These are phyloP conservation scores for Pseudozyma tsukubaensis DNA, from an alignment of 1,284 basidiomycete genomes.

Conservation along the genomic window DNA sequence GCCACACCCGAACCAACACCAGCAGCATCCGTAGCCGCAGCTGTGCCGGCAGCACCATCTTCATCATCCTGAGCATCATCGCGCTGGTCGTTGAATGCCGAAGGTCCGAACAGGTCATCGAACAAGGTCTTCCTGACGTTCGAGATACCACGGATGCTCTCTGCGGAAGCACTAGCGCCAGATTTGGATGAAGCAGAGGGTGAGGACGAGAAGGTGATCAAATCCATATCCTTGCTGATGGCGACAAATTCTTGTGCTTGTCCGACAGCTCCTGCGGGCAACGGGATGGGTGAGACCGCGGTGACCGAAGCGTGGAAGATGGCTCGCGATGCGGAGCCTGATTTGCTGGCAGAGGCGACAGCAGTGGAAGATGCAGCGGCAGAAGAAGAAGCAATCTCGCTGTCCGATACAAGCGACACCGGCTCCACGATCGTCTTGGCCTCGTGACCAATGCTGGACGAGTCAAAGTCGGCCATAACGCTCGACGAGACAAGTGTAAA, in stretches of 20 bases:
- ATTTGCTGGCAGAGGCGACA: conserved; percentile 1
- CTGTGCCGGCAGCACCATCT: conserved; percentile 1
- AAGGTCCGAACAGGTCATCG: conserved; percentile 84
- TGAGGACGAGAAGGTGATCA: conserved; percentile 47
- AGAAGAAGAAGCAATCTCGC: conserved; percentile 28
- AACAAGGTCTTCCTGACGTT: conserved; percentile 78
- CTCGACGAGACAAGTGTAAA: conserved; percentile 26
- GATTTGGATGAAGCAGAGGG: conserved; percentile 32
- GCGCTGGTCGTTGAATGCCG: conserved; percentile 69
- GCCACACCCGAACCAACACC: conserved; percentile 56
- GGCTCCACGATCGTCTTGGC: conserved; percentile 36
- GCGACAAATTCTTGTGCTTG: conserved; percentile 39
- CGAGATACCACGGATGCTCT: conserved; percentile 75
- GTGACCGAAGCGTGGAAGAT: conserved; percentile 24
- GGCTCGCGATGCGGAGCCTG: conserved; percentile 5
- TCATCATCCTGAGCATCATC: conserved; percentile 21
- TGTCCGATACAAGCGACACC: conserved; percentile 36
- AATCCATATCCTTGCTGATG: conserved; percentile 49
- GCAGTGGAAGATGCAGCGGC: neutral
- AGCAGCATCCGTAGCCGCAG: conserved; percentile 2
- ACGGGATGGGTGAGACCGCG: conserved; percentile 28
- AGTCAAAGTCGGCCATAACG: neutral
- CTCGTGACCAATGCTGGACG: conserved; percentile 2
- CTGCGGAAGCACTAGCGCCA: conserved; percentile 24
- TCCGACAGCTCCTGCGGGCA: conserved; percentile 14